phyloP scores from a whole-genome alignment of 176 grass and related monocot genomes.

The Oryza punctata region DNA sequence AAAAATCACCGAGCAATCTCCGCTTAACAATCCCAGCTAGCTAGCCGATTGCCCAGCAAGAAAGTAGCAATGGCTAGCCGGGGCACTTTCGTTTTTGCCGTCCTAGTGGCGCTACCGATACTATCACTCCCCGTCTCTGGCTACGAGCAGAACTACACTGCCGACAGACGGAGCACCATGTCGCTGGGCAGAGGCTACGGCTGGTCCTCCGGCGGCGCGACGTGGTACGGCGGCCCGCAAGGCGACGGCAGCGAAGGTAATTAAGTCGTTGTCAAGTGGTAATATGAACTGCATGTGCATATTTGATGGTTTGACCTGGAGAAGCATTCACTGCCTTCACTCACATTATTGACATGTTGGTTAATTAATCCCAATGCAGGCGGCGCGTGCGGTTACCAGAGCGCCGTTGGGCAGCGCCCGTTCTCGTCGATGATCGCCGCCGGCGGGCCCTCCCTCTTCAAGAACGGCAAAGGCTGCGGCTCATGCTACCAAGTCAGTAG shows the following conservation, averaged over 20 bases:
- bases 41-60: background rate
- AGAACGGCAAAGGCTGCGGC: constrained; percentile 74
- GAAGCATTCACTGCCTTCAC: background rate
- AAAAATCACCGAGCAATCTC: background rate
- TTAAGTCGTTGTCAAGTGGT: constrained; percentile 1
- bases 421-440: constrained; percentile 67
- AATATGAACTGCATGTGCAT: background rate
- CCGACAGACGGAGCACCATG: background rate
- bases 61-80: constrained; percentile 24
- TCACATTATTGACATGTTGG: background rate
- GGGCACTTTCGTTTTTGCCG: background rate
- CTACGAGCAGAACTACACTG: constrained; percentile 22
- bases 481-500: constrained; percentile 67
- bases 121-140: constrained; percentile 20
- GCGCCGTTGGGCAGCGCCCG: constrained; percentile 51
- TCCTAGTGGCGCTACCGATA: constrained; percentile 2
- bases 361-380: constrained; percentile 31
- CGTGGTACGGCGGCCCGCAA: constrained; percentile 76
- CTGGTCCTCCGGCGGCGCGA: constrained; percentile 71
- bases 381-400: constrained; percentile 72
- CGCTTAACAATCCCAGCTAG: background rate
- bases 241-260: constrained; percentile 72
- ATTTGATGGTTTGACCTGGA: background rate
- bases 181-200: constrained; percentile 7
- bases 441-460: constrained; percentile 66